Evolutionary conservation across 2,329 filamentous ascomycete genomes (phyloP), one percentile per base, ranked within the genome.

Genomic region (Ascochyta pisi): DNA sequence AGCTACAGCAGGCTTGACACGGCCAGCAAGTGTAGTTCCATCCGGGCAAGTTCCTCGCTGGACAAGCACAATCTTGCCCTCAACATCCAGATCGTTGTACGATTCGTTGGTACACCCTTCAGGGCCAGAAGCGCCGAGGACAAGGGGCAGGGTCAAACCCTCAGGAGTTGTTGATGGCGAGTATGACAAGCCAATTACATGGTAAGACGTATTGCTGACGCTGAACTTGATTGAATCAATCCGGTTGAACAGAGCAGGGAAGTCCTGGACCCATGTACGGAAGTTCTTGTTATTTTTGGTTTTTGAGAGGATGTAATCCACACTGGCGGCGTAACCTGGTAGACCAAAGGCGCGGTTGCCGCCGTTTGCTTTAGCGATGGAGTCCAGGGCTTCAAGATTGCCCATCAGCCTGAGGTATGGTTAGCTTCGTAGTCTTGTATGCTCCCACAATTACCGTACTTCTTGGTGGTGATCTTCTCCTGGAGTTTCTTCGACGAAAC

Each of bases 291-390:
- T 73, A n/a, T 78, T 76, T 27, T 76, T 76, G 7, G 82, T 74
- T 29, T 81, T 80, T 49, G 81, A 79, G 5, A 84, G 75, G 53
- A 87, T 74, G 64, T 82, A 87, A 62, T 87, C 83, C 16, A 83
- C 71, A 0, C 84, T 86, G 1, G 83, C 84, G 46, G 80, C 79
- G 76, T 82, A 87, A 13, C 85, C 85, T 1, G 84, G 83, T 9
- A 83, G 74, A 13, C 85, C 85, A 54, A 85, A 86, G 5, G 85
- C 85, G 46, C 85, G 79, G 70, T 86, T 86, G 15, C 84, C 84
- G 35, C 82, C 83, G 63, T 87, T 83, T 47, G 79, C 76, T 27
- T 73, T 73, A 12, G 79, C 84, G 50, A 87, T 86, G 39, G 78
- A 73, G 66, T 86, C 77, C 6, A 87, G 76, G 54, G 81, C 78